phyloP scores from a whole-genome alignment of 495 filamentous ascomycete species.

The Cairneyella variabilis region DNA sequence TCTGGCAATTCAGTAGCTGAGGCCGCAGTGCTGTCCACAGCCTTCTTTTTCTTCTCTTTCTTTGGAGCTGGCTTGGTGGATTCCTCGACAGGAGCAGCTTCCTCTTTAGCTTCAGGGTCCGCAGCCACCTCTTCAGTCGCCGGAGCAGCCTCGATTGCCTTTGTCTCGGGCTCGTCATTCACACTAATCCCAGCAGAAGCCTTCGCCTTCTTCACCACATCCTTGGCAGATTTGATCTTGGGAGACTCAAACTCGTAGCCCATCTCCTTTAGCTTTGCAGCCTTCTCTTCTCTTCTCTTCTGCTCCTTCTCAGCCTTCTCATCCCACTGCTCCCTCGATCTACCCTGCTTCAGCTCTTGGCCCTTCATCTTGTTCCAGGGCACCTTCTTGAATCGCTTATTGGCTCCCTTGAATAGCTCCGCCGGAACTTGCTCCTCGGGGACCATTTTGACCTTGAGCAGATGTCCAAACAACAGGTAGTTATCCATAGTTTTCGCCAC shows the following conservation, averaged over 20 bases:
- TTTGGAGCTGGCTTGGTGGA: background rate
- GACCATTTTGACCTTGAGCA: conserved; percentile 80
- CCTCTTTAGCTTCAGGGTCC: background rate
- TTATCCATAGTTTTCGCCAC: conserved; percentile 95
- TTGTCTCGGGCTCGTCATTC: conserved; percentile 32
- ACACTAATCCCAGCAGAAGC: conserved; percentile 9
- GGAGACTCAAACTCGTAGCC: conserved; percentile 84
- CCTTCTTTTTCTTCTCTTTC: conserved; percentile 10
- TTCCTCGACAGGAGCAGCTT: background rate
- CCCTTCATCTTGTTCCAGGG: conserved; percentile 83
- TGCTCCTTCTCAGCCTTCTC: conserved; percentile 67
- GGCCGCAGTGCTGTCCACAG: background rate
- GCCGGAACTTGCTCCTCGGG: conserved; percentile 72
- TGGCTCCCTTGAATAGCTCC: conserved; percentile 80
- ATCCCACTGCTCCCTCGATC: conserved; percentile 71
- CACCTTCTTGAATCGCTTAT: conserved; percentile 80
- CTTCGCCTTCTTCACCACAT: conserved; percentile 39
- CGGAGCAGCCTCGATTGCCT: conserved; percentile 15
- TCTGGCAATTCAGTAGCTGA: background rate
- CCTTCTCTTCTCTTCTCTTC: conserved; percentile 58
- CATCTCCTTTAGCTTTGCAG: conserved; percentile 69
- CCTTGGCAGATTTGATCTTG: conserved; percentile 62
- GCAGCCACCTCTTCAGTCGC: background rate
- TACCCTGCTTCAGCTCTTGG: conserved; percentile 62
- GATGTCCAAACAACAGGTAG: conserved; percentile 91